Evolutionary conservation across 2,329 filamentous ascomycete genomes (phyloP).

Genomic region (Aspergillus sp.): DNA sequence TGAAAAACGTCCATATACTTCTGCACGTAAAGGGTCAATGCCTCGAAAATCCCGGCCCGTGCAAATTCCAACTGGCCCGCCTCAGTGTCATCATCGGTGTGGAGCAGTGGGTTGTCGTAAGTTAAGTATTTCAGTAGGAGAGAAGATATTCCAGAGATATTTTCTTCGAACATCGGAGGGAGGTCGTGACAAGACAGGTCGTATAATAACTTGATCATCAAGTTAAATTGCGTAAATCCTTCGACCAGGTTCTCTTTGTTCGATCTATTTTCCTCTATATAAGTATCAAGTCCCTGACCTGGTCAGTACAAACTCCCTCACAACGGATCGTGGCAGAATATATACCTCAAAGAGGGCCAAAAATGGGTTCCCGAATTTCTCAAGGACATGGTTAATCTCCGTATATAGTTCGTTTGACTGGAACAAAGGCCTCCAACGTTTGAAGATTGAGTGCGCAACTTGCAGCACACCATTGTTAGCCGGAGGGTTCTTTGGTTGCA

Average conservation of each 20-base stretch:
- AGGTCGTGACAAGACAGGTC: constrained; percentile 97
- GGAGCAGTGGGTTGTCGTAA: constrained; percentile 75
- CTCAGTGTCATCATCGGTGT: constrained; percentile 83
- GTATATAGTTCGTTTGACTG: constrained; percentile 85
- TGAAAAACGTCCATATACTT: constrained; percentile 96
- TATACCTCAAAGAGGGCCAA: constrained; percentile 66
- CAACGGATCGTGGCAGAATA: constrained; percentile 1
- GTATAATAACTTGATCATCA: constrained; percentile 86
- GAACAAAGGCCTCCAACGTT: constrained; percentile 89
- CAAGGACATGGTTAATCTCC: constrained; percentile 92
- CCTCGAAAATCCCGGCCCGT: constrained; percentile 89
- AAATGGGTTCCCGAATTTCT: constrained; percentile 76
- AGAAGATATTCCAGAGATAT: constrained; percentile 65
- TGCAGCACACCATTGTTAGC: constrained; percentile 91
- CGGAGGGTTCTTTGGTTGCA: constrained; percentile 71
- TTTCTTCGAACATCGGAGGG: constrained; percentile 87
- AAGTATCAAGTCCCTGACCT: constrained; percentile 39
- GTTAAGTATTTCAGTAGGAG: constrained; percentile 88
- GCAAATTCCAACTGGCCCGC: constrained; percentile 75
- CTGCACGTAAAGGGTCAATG: constrained; percentile 77
- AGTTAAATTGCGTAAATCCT: constrained; percentile 76
- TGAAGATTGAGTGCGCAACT: constrained; percentile 97
- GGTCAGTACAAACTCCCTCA: constrained; percentile 8
- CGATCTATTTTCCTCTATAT: constrained; percentile 63
- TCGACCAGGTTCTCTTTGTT: constrained; percentile 67